Conservation (phyloP, 371 early-diverging fungal genomes). For the Saksenaea vasiformis region DNA sequence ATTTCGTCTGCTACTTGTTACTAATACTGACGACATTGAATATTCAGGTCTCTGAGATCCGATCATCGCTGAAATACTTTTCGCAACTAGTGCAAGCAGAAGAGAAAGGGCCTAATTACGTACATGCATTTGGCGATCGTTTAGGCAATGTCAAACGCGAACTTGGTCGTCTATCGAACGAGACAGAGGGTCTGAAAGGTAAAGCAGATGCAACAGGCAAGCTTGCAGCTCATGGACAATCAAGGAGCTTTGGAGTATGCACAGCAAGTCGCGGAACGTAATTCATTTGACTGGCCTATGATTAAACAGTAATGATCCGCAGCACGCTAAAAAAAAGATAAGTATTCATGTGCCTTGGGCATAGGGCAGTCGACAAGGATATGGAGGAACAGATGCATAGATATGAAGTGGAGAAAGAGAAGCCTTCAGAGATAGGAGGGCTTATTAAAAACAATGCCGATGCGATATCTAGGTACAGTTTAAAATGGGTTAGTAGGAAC, state of each 20-base stretch:
- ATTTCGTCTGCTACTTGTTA: background rate
- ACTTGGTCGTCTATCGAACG: conserved; percentile 22
- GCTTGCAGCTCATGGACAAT: background rate
- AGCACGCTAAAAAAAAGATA: background rate
- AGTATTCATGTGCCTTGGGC: background rate
- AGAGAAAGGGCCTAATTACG: conserved; percentile 30
- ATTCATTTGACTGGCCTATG: conserved; percentile 11
- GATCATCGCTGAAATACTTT: conserved; percentile 33
- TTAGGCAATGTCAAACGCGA: conserved; percentile 27
- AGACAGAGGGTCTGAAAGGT: conserved; percentile 42
- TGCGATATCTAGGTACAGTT: conserved; percentile 34
- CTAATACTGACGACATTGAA: conserved; percentile 13
- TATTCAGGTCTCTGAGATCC: conserved; percentile 37
- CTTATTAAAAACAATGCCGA: conserved; percentile 32
- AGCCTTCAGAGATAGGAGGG: conserved; percentile 30
- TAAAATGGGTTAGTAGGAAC: no score
- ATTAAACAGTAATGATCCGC: conserved; percentile 3
- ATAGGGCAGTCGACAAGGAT: conserved; percentile 30
- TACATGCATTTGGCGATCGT: conserved; percentile 30
- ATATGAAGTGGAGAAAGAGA: conserved; percentile 14
- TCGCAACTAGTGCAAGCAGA: conserved; percentile 34
- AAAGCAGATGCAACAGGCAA: background rate
- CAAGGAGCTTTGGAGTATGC: conserved; percentile 8
- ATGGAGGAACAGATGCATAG: conserved; percentile 22
- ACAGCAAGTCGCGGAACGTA: background rate